These are phyloP conservation scores for Ballota nigra DNA, from an alignment of 257 asterid genomes.

Conservation along the genomic window DNA sequence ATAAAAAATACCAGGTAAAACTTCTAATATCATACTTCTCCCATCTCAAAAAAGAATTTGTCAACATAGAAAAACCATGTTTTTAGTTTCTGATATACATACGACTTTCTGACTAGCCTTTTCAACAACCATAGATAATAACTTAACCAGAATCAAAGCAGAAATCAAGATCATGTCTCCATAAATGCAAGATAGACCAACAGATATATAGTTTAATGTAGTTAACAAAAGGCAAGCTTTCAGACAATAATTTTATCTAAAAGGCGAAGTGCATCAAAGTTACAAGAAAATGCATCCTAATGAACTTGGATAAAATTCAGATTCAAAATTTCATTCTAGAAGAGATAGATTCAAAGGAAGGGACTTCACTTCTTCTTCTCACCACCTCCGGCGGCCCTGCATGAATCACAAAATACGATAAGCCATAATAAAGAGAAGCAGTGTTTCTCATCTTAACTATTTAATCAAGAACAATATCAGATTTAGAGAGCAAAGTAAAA, in stretches of 20 bases:
- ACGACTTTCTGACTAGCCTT: too few relatives aligned
- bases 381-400: conserved; percentile 95
- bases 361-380: conserved; percentile 82
- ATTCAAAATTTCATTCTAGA: conserved; percentile 10
- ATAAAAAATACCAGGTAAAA: too few relatives aligned
- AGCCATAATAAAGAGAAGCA: not conserved
- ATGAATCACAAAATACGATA: not conserved
- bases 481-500: not conserved
- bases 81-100: too few relatives aligned
- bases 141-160: too few relatives aligned
- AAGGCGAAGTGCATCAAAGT: not conserved
- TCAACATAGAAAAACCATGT: too few relatives aligned
- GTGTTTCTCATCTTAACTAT: not conserved
- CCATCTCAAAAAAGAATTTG: too few relatives aligned
- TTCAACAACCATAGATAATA: too few relatives aligned
- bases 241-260: not conserved
- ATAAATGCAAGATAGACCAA: not conserved
- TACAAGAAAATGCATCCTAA: not conserved
- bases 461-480: not conserved
- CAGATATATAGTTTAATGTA: not conserved
- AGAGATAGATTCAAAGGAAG: not conserved
- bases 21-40: too few relatives aligned
- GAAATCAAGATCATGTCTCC: not conserved
- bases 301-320: not conserved
- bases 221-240: not conserved